A percentile compares a stretch with the other conserved stretches of the same genome.
Conservation (phyloP, 2,329 filamentous ascomycete genomes). For the Beauveria asiatica region DNA sequence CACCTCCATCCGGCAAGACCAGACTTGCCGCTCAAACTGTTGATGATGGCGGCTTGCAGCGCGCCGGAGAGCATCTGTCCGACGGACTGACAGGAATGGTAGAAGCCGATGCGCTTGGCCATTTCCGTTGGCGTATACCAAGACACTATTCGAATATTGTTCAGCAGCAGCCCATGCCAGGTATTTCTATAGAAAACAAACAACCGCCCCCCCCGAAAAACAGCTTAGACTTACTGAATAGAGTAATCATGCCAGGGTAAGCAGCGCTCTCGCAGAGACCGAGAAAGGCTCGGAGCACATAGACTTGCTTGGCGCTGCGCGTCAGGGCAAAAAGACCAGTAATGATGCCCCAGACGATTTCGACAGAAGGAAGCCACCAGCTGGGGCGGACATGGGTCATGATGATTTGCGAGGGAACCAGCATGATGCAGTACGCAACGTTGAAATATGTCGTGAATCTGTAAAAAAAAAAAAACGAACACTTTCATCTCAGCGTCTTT, state of each 20-base stretch:
- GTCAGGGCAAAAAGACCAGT: slow-evolving; percentile 23
- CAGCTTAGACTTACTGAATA: slow-evolving; percentile 19
- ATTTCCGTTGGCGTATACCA: slow-evolving; percentile 34
- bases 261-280: slow-evolving; percentile 29
- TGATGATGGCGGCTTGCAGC: slow-evolving; percentile 33
- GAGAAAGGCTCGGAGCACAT: slow-evolving; percentile 31
- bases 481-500: not conserved
- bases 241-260: slow-evolving; percentile 28
- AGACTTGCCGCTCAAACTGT: slow-evolving; percentile 26
- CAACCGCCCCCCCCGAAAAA: too few species aligned
- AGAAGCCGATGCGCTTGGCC: slow-evolving; percentile 31
- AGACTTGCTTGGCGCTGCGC: slow-evolving; percentile 26
- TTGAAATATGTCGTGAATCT: slow-evolving; percentile 42
- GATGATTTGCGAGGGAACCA: slow-evolving; percentile 30
- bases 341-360: slow-evolving; percentile 22
- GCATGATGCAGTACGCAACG: slow-evolving; percentile 46
- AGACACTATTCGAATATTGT: slow-evolving; percentile 17
- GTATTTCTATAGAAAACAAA: too few species aligned
- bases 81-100: slow-evolving; percentile 31
- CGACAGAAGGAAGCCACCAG: slow-evolving; percentile 29
- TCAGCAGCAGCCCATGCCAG: not conserved
- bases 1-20: slow-evolving; percentile 34
- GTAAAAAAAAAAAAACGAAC: too few species aligned
- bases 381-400: slow-evolving; percentile 29
- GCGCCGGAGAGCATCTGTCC: slow-evolving; percentile 36